A percentile compares a stretch with the other conserved stretches of the same genome.
Conservation (phyloP, 1,284 basidiomycete species). For the Salmacisia buchloeana region DNA sequence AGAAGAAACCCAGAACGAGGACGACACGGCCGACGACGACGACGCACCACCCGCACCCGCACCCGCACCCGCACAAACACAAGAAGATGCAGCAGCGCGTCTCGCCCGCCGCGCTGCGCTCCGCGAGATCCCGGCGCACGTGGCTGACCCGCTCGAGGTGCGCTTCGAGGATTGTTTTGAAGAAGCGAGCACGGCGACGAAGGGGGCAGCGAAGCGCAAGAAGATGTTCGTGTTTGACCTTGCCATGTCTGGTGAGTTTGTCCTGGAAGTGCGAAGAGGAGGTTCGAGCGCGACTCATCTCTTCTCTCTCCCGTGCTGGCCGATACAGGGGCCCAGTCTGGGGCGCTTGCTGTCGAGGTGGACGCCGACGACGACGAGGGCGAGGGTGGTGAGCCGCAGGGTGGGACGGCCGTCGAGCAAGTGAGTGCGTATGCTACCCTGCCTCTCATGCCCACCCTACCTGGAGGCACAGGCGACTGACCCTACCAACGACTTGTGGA, state of each 20-base stretch:
- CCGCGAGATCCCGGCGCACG: background rate
- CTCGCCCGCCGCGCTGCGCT: constrained; percentile 11
- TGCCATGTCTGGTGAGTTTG: constrained; percentile 21
- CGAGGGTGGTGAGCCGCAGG: no score
- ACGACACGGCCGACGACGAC: constrained; percentile 15
- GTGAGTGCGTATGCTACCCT: no score
- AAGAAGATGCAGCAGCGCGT: constrained; percentile 8
- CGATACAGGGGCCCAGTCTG: background rate
- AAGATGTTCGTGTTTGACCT: constrained; percentile 32
- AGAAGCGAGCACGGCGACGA: no score
- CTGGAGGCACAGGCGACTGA: no score
- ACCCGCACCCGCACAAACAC: constrained; percentile 9
- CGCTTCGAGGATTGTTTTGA: constrained; percentile 12
- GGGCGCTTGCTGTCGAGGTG: no score
- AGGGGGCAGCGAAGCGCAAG: no score
- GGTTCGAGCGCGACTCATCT: background rate
- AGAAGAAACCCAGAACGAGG: constrained; percentile 7
- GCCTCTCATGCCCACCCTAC: no score
- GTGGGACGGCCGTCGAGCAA: no score
- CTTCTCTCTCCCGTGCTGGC: background rate
- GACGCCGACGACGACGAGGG: no score
- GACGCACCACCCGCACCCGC: no score
- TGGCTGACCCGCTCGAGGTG: background rate
- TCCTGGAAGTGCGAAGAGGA: background rate
- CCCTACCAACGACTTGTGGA: no score